Evolutionary conservation across 2,329 filamentous ascomycete species (phyloP), one percentile per base, ranked within the genome.

Genomic region (Alternaria tenuissima): DNA sequence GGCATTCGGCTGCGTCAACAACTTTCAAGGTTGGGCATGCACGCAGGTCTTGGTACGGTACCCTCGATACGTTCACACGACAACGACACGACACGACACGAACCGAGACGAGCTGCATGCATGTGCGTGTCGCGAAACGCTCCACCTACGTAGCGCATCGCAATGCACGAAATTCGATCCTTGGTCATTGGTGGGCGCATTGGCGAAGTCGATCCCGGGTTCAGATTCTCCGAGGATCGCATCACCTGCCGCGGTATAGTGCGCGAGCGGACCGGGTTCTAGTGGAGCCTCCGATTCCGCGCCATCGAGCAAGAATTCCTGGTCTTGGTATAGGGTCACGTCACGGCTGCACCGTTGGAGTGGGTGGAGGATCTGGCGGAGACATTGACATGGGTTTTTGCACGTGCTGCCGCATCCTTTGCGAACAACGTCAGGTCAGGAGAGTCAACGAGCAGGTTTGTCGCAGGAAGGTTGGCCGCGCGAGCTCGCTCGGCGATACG

Each of bases 11-110:
- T 52, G 44, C 44, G 41, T 32, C 26, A 39, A 48, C 14, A 6
- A 36, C 6, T 36, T 36, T 14, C 32, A 16, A 34, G 38, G 64
- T 73, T 66, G 69, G 68, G 67, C 68, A 69, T 42, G 53, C 62
- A 60, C 61, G 57, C 63, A 64, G 59, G 30, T 55, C 18, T 49
- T 24, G 42, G 54, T 56, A 52, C 41, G 5, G 43, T 52, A 41
- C 55, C 43, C 55, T 49, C 38, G 46, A 38, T 43, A 56, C 55
- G 46, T 60, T 58, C 55, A 49, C 34, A 56, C 39, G 32, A 55
- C 55, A 53, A 51, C 48, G 28, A 55, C 30, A 34, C 36, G 52
- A 46, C 28, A 30, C 14, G 32, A 36, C 18, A 43, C 52, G 56
- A 62, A 18, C 12, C 43, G 28, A 24, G 14, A 22, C n/a, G n/a